Conservation (phyloP, 2,329 filamentous ascomycete species). For the Talaromyces sp. region DNA sequence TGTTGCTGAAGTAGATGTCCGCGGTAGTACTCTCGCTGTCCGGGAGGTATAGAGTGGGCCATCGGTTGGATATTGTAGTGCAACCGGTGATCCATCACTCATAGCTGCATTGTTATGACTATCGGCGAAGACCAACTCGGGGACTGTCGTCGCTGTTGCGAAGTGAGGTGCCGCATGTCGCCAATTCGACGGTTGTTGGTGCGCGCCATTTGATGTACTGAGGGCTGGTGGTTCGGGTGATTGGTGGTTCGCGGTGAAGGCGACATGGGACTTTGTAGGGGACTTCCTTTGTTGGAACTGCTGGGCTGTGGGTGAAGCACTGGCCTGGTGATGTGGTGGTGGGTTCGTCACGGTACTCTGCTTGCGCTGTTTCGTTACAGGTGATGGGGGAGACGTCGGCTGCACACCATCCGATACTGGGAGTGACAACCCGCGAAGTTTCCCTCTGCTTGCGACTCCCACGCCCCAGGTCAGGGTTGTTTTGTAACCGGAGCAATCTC, state of each 20-base stretch:
- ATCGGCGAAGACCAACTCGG: background rate
- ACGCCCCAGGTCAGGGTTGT: conserved; percentile 96
- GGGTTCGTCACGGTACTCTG: background rate
- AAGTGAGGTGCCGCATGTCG: background rate
- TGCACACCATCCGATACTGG: conserved; percentile 49
- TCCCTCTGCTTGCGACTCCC: conserved; percentile 89
- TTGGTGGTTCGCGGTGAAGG: background rate
- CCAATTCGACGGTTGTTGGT: conserved; percentile 1
- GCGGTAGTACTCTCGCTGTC: background rate
- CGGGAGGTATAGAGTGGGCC: background rate
- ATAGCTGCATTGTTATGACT: background rate
- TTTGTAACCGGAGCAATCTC: conserved; percentile 93
- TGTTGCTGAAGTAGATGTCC: background rate
- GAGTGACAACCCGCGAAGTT: conserved; percentile 81
- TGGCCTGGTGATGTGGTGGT: background rate
- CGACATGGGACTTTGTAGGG: background rate
- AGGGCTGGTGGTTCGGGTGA: background rate
- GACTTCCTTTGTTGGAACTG: background rate
- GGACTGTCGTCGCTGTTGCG: background rate
- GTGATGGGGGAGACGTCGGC: background rate
- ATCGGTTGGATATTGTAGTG: background rate
- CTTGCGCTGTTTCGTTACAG: conserved; percentile 9
- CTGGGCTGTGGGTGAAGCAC: background rate
- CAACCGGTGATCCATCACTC: background rate
- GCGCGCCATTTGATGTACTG: background rate